These are phyloP conservation scores for Botrytis fabae DNA, from an alignment of 2,329 filamentous ascomycete species.

Conservation along the genomic window DNA sequence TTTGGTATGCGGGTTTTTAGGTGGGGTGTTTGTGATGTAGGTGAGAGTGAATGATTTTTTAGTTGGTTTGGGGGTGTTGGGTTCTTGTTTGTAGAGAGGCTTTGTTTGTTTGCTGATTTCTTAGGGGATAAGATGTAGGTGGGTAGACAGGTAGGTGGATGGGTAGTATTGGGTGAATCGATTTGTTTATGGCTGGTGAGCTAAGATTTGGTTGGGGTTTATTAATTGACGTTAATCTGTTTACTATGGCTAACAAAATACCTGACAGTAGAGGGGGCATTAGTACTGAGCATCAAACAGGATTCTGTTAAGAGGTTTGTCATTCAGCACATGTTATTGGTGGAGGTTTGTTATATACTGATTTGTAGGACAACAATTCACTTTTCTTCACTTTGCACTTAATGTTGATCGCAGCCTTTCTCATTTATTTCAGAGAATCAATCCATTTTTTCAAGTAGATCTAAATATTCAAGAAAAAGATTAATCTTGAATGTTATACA, in stretches of 20 bases:
- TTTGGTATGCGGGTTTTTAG: no score
- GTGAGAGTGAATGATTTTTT: not conserved
- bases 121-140: no score
- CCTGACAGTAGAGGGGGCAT: no score
- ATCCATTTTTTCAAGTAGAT: not conserved
- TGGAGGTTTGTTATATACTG: not conserved
- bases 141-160: not conserved
- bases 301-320: not conserved
- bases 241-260: not conserved
- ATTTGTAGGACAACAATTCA: not conserved
- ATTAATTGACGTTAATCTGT: no score
- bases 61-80: not conserved
- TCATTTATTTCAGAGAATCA: not conserved
- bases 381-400: not conserved
- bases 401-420: no score
- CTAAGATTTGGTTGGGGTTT: not conserved
- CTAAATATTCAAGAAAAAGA: not conserved
- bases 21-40: no score
- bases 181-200: not conserved
- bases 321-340: not conserved
- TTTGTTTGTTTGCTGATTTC: not conserved
- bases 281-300: not conserved
- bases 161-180: not conserved
- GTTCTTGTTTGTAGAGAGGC: not conserved
- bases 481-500: not conserved